Conservation (phyloP, 1,139 yeast species). For the Suhomyces chickasaworum region DNA sequence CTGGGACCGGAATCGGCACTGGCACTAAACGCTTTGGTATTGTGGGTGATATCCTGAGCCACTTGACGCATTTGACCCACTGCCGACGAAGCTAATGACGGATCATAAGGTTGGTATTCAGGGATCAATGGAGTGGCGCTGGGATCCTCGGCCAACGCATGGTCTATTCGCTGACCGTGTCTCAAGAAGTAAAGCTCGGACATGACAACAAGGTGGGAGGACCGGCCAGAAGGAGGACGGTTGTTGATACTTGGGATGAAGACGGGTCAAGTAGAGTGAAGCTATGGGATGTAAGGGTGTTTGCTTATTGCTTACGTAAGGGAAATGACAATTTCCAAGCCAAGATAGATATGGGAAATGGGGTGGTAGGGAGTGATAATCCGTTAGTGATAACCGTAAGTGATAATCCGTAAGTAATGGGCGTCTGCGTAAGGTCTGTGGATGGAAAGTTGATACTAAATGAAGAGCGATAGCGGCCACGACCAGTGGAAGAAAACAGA, state of each 20-base stretch:
- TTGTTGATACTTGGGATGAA: not conserved
- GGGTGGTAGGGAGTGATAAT: too few relatives aligned
- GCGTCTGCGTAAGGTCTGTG: not conserved
- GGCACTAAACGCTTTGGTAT: slow-evolving; percentile 30
- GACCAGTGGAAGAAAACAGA: not conserved
- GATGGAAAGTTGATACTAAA: not conserved
- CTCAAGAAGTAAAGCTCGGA: slow-evolving; percentile 49
- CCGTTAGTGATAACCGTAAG: too few relatives aligned
- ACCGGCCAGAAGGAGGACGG: not conserved
- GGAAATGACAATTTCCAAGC: too few relatives aligned
- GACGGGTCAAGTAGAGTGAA: not conserved
- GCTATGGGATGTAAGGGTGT: too few relatives aligned
- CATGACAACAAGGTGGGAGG: slow-evolving; percentile 21
- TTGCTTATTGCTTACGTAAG: too few relatives aligned
- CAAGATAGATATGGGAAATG: too few relatives aligned
- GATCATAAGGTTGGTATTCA: slow-evolving; percentile 42
- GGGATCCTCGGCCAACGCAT: slow-evolving; percentile 31
- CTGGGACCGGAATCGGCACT: slow-evolving; percentile 15
- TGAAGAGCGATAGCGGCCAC: not conserved
- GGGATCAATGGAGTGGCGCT: slow-evolving; percentile 30
- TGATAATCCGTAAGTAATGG: too few relatives aligned
- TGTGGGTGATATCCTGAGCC: slow-evolving; percentile 32
- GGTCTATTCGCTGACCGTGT: slow-evolving; percentile 50
- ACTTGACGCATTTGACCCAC: slow-evolving; percentile 32
- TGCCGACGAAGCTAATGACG: slow-evolving; percentile 39